Evolutionary conservation across 371 early-diverging fungal species (phyloP), one percentile per base, ranked within the genome.

Genomic region (Mortierella sp.): DNA sequence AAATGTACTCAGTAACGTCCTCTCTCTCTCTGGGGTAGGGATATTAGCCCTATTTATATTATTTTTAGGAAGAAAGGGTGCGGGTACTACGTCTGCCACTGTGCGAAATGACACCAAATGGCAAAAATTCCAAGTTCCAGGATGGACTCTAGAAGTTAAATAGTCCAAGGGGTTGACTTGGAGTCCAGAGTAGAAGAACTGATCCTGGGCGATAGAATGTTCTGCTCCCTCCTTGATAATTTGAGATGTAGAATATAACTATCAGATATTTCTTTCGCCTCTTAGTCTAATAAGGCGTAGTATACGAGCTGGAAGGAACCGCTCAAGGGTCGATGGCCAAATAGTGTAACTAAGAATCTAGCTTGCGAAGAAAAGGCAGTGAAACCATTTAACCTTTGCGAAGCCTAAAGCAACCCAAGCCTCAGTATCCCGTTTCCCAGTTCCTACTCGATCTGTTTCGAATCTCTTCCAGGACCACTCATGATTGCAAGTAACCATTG

Each of bases 311-410:
- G 49, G 20, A 14, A 47, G 49, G 49, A 8, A 28, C 39, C 51
- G 18, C 24, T 37, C 43, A 43, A 43, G 22, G 26, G 9, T 43
- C 5, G 43, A 43, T 43, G 9, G 43, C 43, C 1, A 64, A 51
- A 64, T 47, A 47, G 52, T 14, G 24, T n/a, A 30, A 32, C 52
- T 51, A 51, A 47, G 52, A 47, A 32, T 51, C 49, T 35, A 64
- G 14, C 12, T 40, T 26, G 26, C 18, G n/a, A 32, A 28, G 32
- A 1, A 58, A 18, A n/a, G 9, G 18, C 30, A 30, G 30, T 30
- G 30, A 5, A 2, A 6, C 5, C n/a, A 10, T 51, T 51, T 51
- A 20, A 51, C 0, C 1, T 20, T 22, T 51, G 18, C 43, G 14
- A 40, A 14, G 9, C 12, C 12, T 14, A 11, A 40, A 9, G 14